Base-by-base conservation (phyloP, 768 basidiomycete species). In the Lactarius sanguifluus region DNA sequence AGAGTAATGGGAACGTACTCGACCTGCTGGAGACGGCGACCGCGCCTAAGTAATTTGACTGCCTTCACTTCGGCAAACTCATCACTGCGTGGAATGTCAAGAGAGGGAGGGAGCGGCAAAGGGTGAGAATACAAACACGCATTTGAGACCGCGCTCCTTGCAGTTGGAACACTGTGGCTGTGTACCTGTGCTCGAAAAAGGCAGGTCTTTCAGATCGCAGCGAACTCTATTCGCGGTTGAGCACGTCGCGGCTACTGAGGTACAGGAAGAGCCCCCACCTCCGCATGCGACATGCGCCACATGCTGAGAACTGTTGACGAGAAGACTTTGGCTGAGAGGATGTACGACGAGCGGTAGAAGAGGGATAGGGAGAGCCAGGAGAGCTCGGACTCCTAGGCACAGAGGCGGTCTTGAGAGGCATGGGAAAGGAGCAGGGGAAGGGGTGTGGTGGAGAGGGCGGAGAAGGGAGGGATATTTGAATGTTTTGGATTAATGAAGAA, bases 61-160 rank as follows among this genome's bases (percentile, higher is more conserved):
- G 92, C 90, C 74, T 95, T 95, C 55, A 94, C 87, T 71, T 94
- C 89, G 25, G 92, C 92, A 72, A 92, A 95, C 74, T 95, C 94
- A 75, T 96, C 94, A 28, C 94, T 96, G 76, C 18, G 71, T 34
- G 28, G 34, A 56, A 34, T 52, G 12, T 57, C 20, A 56, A 41
- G 16, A 52, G 61, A 45, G 34, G 23, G 18, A 57, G 40, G 47
- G 32, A 47, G 8, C 47, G n/a, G 40, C n/a, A 54, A n/a, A 20
- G 23, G 43, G 41, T 56, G 5, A 45, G n/a, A 50, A 16, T 20
- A 85, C 93, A 71, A 81, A 94, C 93, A 96, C 89, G 90, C 95
- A 96, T 83, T 92, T 92, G 43, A 94, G 83, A 28, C 87, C 88
- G 54, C 95, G 89, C 75, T 96, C 92, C 71, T 81, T 86, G 77